Base-by-base conservation (phyloP, 495 filamentous ascomycete species). In the Neurospora sp. region DNA sequence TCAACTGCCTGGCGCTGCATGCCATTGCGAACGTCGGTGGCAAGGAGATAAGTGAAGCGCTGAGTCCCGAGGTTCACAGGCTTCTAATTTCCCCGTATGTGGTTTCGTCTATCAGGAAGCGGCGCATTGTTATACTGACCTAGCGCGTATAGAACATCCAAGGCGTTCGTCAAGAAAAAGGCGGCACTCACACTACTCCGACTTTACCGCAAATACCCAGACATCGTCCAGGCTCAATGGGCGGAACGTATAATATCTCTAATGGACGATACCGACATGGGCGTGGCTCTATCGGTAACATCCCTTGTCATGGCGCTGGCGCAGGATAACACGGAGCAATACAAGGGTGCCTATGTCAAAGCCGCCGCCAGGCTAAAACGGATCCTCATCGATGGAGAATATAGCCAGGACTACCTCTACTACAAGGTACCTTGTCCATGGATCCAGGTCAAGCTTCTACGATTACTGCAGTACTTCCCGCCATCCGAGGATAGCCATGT, bases 161-260 rank as follows among this genome's bases (percentile, higher is more conserved):
- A 98, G 82, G 87, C 96, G 1, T 99, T 99, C 71, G 96, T 99
- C 39, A 99, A 98, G 85, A 99, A 99, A 86, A 99, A 99, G 85
- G 95, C 96, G 6, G 96, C 96, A 5, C 86, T 99, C 37, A 99
- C 96, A 3, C 85, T 99, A n/a, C 90, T 99, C 37, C 91, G 96
- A 65, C 83, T 99, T 16, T 99, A 97, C 83, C 91, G 96, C 71
- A 99, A 98, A 84, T 91, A 94, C 76, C 92, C 94, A 0, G 90
- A 87, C 71, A 98, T 98, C 76, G 92, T 99, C 12, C 93, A 97
- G 79, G 92, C 91, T 65, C 93, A 98, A 85, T 99, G 96, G 96
- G 92, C 94, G 0, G 96, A 98, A 81, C 86, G 96, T 61, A 98
- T 99, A 77, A 97, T 99, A 79, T 94, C 95, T 2, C 85, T 99